A percentile compares a stretch with the other conserved stretches of the same genome.
Evolutionary conservation across 345 rosid genomes (phyloP).

Genomic region (Eucalyptus pumila): DNA sequence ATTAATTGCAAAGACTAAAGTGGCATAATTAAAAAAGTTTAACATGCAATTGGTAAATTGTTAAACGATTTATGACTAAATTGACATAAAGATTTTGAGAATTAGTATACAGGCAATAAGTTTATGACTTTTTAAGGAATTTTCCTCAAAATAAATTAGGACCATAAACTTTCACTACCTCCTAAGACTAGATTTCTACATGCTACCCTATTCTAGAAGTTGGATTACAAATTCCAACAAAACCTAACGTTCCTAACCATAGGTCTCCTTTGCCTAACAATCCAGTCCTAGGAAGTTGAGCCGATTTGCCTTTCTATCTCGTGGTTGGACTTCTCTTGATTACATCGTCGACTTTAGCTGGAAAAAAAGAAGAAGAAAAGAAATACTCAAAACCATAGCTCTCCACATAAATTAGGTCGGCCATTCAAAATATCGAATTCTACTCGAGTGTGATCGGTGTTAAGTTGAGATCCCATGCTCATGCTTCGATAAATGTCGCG

Average conservation of each 20-base stretch:
- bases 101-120: fast-evolving
- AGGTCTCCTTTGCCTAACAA: background rate
- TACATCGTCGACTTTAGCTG: background rate
- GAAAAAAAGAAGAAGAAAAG: too few relatives aligned
- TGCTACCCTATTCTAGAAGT: background rate
- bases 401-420: background rate
- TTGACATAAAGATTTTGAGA: background rate
- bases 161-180: background rate
- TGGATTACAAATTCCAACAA: background rate
- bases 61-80: too few relatives aligned
- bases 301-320: background rate
- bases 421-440: too few relatives aligned
- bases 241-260: background rate
- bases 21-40: background rate
- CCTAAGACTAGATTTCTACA: background rate
- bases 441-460: too few relatives aligned
- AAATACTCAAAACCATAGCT: too few relatives aligned
- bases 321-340: background rate
- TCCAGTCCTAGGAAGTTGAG: background rate
- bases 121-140: background rate
- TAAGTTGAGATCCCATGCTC: too few relatives aligned
- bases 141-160: background rate
- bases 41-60: too few relatives aligned
- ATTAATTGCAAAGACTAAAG: background rate
- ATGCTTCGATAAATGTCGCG: too few relatives aligned